Evolutionary conservation across 208 protist genomes (phyloP).

Genomic region (Trypanosoma boissoni): DNA sequence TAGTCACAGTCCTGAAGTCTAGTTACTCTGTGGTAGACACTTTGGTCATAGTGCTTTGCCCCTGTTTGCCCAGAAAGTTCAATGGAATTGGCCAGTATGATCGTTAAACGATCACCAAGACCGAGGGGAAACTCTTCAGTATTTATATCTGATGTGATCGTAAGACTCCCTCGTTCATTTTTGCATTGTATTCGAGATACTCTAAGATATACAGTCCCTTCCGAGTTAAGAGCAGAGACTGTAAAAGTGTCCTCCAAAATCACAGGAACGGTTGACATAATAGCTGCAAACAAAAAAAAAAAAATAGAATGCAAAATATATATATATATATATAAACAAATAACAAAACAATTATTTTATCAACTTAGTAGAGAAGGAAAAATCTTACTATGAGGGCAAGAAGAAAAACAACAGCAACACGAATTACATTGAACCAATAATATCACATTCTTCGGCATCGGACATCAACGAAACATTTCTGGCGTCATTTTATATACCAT

Average conservation of each 20-base stretch:
- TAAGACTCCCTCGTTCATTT: constrained; percentile 73
- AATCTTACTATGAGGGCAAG: not conserved
- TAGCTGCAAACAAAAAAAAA: constrained; percentile 1
- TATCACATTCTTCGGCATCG: not conserved
- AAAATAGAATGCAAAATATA: constrained; percentile 6
- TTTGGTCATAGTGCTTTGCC: constrained; percentile 88
- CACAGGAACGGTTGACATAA: constrained; percentile 54
- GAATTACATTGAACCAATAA: not conserved
- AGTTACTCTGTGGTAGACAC: constrained; percentile 85
- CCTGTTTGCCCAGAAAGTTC: constrained; percentile 81
- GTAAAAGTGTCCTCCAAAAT: constrained; percentile 90
- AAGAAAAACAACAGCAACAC: not conserved
- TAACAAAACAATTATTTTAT: no score
- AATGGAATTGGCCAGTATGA: constrained; percentile 93
- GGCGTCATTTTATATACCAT: constrained; percentile 83
- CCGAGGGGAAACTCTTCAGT: constrained; percentile 95
- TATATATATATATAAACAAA: not conserved
- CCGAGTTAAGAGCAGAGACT: constrained; percentile 72
- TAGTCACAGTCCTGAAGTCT: constrained; percentile 96
- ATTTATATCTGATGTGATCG: constrained; percentile 92
- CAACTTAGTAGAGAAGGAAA: not conserved
- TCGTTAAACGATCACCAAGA: constrained; percentile 88
- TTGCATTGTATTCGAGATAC: constrained; percentile 85
- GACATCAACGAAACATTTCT: constrained; percentile 62
- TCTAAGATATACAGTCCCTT: constrained; percentile 79